Percentiles rank a stretch among this genome's conserved stretches.
phyloP scores from a whole-genome alignment of 805 yeast genomes.

The Wickerhamomyces subpelliculosus region DNA sequence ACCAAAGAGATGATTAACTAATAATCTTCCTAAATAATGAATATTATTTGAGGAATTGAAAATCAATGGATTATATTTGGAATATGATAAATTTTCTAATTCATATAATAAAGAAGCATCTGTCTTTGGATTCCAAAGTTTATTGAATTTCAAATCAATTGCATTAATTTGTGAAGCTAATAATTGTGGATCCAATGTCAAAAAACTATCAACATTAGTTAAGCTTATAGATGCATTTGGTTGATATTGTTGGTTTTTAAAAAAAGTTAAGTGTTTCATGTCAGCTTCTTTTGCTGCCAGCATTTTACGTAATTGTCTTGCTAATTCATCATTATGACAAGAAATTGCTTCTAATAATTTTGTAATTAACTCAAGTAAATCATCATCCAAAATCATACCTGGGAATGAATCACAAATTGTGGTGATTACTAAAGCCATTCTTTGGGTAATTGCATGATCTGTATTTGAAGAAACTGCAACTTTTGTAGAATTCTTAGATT shows the following conservation, averaged over 20 bases:
- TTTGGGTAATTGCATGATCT: conserved; percentile 36
- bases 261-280: conserved; percentile 30
- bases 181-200: conserved; percentile 43
- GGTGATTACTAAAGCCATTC: conserved; percentile 47
- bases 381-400: conserved; percentile 63
- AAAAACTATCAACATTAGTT: conserved; percentile 37
- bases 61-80: conserved; percentile 65
- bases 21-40: conserved; percentile 71
- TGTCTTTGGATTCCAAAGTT: conserved; percentile 68
- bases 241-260: conserved; percentile 13
- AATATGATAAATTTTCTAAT: conserved; percentile 22
- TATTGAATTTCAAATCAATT: conserved; percentile 60
- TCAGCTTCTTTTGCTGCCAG: conserved; percentile 45
- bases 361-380: conserved; percentile 50
- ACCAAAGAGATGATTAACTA: conserved; percentile 62
- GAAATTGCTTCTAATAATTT: conserved; percentile 41
- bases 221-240: conserved; percentile 20
- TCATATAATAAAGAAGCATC: conserved; percentile 74
- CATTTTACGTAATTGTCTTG: conserved; percentile 44
- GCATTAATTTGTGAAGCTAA: conserved; percentile 59
- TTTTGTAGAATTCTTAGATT: conserved; percentile 9
- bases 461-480: conserved; percentile 23
- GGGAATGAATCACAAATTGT: conserved; percentile 53
- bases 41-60: conserved; percentile 60
- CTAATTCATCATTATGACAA: conserved; percentile 42